These are phyloP conservation scores for Sclerotinia spermophila DNA, from an alignment of 2,329 filamentous ascomycete genomes.

Conservation along the genomic window DNA sequence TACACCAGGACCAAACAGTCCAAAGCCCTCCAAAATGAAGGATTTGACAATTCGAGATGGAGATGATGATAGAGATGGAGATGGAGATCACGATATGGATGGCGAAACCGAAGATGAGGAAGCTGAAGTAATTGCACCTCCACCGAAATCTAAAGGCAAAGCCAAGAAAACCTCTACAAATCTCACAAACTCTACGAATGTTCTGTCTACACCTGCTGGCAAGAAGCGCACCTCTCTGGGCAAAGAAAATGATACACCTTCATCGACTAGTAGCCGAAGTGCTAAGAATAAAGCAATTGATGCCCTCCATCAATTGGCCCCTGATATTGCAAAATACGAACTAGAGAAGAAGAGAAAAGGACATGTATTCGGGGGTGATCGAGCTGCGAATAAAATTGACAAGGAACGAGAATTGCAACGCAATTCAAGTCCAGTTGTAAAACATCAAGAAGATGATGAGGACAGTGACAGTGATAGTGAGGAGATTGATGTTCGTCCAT, in stretches of 20 bases:
- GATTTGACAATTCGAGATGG: conserved; percentile 38
- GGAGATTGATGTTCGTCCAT: conserved; percentile 47
- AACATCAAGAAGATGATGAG: conserved; percentile 39
- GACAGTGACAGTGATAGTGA: conserved; percentile 42
- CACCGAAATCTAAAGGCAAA: conserved; percentile 17
- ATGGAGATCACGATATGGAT: conserved; percentile 37
- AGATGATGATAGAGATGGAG: conserved; percentile 40
- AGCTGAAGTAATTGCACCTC: conserved; percentile 27
- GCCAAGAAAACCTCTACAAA: conserved; percentile 13
- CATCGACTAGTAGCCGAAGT: conserved; percentile 72
- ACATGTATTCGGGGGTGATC: conserved; percentile 58
- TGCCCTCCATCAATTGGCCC: conserved; percentile 70
- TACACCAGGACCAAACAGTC: conserved; percentile 44
- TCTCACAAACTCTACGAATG: conserved; percentile 7
- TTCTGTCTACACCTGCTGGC: conserved; percentile 49
- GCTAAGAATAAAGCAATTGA: conserved; percentile 83
- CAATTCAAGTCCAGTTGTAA: conserved; percentile 40
- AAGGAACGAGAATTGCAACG: conserved; percentile 41
- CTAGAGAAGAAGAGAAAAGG: conserved; percentile 82
- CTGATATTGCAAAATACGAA: conserved; percentile 85
- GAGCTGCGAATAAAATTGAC: conserved; percentile 57
- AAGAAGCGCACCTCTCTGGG: conserved; percentile 50
- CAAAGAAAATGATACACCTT: conserved; percentile 83
- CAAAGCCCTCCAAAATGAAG: conserved; percentile 45
- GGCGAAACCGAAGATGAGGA: conserved; percentile 15